Conservation (phyloP, 352 stramenopile genomes). For the Globisporangium parvum region DNA sequence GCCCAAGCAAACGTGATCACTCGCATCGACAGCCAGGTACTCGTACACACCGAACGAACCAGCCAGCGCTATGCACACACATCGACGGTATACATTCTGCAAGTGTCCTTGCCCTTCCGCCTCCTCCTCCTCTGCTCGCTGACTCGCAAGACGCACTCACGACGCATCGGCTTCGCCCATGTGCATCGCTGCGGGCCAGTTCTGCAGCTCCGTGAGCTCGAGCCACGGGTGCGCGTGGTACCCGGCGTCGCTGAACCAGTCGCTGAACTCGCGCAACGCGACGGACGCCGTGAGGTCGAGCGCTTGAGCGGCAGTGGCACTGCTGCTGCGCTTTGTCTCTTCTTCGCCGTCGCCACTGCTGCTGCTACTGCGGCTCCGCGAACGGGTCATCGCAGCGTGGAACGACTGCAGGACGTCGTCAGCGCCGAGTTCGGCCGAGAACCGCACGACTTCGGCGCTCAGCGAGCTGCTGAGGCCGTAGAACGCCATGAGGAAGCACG, state of each 20-base stretch:
- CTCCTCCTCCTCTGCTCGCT: not conserved
- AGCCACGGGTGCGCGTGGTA: constrained; percentile 73
- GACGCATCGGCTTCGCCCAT: constrained; percentile 26
- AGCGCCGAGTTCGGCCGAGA: constrained; percentile 59
- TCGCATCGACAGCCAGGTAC: too few relatives aligned
- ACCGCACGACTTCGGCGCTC: constrained; percentile 62
- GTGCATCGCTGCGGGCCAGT: constrained; percentile 76
- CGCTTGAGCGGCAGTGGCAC: not conserved
- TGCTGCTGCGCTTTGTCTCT: constrained; percentile 16
- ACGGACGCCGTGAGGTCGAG: constrained; percentile 37
- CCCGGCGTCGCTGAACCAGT: constrained; percentile 69
- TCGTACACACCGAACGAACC: not conserved
- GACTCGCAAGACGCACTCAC: not conserved
- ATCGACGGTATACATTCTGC: constrained; percentile 10
- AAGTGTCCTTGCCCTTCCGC: not conserved
- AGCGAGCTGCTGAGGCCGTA: constrained; percentile 80
- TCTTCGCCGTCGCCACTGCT: constrained; percentile 19
- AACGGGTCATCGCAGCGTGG: constrained; percentile 9
- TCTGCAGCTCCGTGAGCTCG: constrained; percentile 65
- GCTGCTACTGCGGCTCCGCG: constrained; percentile 1
- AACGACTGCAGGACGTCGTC: constrained; percentile 67
- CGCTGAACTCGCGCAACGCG: constrained; percentile 57
- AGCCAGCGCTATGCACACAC: constrained; percentile 4
- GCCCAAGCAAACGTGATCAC: too few relatives aligned
- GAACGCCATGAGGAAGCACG: constrained; percentile 77